Conservation (phyloP, 2,329 filamentous ascomycete species). For the Monosporascus sp. region DNA sequence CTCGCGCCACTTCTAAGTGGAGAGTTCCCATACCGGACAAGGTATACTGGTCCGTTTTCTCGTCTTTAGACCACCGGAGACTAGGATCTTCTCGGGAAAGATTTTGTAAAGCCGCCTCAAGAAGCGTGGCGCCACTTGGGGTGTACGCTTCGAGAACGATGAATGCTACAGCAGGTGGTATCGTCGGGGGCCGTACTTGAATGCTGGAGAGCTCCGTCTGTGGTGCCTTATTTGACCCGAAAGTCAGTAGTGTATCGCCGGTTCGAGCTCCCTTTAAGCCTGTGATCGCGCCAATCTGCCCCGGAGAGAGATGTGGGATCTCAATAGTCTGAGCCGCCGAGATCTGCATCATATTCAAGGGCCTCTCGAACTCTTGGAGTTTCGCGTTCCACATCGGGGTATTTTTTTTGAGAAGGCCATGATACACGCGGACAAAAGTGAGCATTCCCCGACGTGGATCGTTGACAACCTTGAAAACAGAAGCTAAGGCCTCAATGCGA, state of each 20-base stretch:
- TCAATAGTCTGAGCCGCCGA: constrained; percentile 85
- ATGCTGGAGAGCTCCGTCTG: constrained; percentile 65
- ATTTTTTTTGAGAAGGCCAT: constrained; percentile 71
- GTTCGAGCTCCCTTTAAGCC: constrained; percentile 89
- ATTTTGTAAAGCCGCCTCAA: constrained; percentile 70
- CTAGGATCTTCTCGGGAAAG: constrained; percentile 90
- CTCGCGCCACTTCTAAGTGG: constrained; percentile 86
- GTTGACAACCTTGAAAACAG: constrained; percentile 92
- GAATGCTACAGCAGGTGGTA: constrained; percentile 93
- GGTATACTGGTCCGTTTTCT: constrained; percentile 89
- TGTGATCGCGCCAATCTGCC: constrained; percentile 90
- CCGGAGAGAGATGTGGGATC: constrained; percentile 70
- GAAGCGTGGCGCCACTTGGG: constrained; percentile 70
- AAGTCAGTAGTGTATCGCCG: constrained; percentile 83
- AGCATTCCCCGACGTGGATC: constrained; percentile 81
- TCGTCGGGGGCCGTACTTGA: constrained; percentile 80
- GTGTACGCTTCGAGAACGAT: constrained; percentile 83
- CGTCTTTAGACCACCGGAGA: constrained; percentile 74
- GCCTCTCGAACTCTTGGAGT: constrained; percentile 70
- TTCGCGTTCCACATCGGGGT: constrained; percentile 82
- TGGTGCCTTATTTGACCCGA: constrained; percentile 55
- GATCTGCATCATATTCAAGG: constrained; percentile 79
- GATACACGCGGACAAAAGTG: constrained; percentile 89
- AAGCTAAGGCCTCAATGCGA: constrained; percentile 45
- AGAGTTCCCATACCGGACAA: constrained; percentile 95